Conservation (phyloP, 2,329 filamentous ascomycete species). For the Verticillium dahliae region DNA sequence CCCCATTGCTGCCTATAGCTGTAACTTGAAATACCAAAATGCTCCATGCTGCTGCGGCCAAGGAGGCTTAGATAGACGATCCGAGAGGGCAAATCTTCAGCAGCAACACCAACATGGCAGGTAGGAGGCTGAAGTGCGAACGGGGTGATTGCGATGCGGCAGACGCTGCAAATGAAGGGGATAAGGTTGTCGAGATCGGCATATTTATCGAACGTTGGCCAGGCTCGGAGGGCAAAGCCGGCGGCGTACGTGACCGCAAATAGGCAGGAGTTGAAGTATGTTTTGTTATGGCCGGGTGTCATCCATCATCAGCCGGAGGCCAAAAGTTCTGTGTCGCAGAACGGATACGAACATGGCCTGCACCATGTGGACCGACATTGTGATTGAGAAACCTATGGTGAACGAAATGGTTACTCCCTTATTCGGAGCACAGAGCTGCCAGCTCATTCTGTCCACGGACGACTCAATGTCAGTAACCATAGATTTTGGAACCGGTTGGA, state of each 20-base stretch:
- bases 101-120: no score
- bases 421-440: slow-evolving; percentile 43
- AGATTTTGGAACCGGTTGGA: not conserved
- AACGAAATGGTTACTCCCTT: slow-evolving; percentile 48
- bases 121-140: slow-evolving; percentile 13
- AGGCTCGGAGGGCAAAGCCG: slow-evolving; percentile 47
- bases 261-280: slow-evolving; percentile 42
- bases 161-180: slow-evolving; percentile 37
- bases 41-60: no score
- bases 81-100: no score
- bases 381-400: slow-evolving; percentile 37
- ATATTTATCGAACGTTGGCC: slow-evolving; percentile 36
- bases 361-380: slow-evolving; percentile 41
- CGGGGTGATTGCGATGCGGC: slow-evolving; percentile 28
- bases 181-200: slow-evolving; percentile 17
- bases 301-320: no score
- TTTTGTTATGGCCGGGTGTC: slow-evolving; percentile 37
- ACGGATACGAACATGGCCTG: slow-evolving; percentile 34
- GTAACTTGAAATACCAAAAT: no score
- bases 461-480: no score
- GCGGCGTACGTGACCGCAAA: slow-evolving; percentile 43
- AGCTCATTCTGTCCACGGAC: not conserved
- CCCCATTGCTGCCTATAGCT: no score
- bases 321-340: no score
- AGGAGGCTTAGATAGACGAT: no score